A percentile compares a stretch with the other conserved stretches of the same genome.
Evolutionary conservation across 805 yeast species (phyloP).

Genomic region (Metschnikowia colocasiae): DNA sequence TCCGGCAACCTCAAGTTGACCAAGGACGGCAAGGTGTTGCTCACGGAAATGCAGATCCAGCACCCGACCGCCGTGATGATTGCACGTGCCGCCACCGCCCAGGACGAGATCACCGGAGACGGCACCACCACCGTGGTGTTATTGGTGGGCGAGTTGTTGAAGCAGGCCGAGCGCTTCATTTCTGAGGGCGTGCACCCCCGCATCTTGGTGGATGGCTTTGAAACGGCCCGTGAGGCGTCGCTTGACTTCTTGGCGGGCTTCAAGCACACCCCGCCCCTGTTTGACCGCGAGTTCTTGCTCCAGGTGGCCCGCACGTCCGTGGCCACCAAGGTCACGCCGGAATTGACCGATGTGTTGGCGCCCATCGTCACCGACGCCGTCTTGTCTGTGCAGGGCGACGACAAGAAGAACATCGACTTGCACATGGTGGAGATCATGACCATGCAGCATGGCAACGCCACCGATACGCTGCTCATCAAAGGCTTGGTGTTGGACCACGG

Average conservation of each 20-base stretch:
- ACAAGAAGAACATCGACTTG: constrained; percentile 62
- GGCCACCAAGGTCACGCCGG: constrained; percentile 77
- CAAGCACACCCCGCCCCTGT: constrained; percentile 48
- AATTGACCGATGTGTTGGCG: constrained; percentile 73
- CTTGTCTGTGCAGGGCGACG: constrained; percentile 56
- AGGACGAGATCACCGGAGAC: constrained; percentile 98
- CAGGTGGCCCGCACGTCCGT: constrained; percentile 91
- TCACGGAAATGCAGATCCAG: constrained; percentile 92
- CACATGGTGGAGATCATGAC: constrained; percentile 98
- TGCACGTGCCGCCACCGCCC: constrained; percentile 97
- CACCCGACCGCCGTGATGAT: constrained; percentile 49
- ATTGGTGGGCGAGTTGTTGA: constrained; percentile 88
- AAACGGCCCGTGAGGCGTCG: constrained; percentile 74
- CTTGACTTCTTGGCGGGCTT: constrained; percentile 66
- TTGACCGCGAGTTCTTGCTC: constrained; percentile 82
- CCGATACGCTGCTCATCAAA: constrained; percentile 75
- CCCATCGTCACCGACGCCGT: constrained; percentile 98
- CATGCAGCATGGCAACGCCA: constrained; percentile 89
- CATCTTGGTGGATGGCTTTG: constrained; percentile 92
- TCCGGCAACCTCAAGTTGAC: constrained; percentile 93
- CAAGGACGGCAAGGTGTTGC: constrained; percentile 91
- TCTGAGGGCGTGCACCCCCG: constrained; percentile 96
- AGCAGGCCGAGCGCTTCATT: constrained; percentile 89
- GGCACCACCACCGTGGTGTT: constrained; percentile 96
- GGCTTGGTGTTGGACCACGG: constrained; percentile 98